phyloP scores from a whole-genome alignment of 371 early-diverging fungal genomes.

The Apophysomyces sp. region DNA sequence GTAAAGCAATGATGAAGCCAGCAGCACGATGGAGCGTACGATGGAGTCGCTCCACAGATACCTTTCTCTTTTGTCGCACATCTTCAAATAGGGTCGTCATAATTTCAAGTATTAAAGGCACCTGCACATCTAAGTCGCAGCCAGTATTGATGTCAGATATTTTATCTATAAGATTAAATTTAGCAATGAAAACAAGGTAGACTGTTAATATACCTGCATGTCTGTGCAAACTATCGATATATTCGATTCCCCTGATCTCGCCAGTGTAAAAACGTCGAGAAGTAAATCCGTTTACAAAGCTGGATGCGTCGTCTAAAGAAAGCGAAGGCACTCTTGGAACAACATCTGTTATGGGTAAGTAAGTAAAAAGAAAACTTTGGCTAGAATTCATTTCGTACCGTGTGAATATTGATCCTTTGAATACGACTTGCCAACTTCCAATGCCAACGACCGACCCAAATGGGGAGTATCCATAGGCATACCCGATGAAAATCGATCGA shows the following conservation, averaged over 20 bases:
- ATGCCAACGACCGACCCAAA: conserved; percentile 72
- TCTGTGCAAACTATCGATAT: conserved; percentile 17
- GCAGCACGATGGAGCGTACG: conserved; percentile 56
- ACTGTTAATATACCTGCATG: conserved; percentile 5
- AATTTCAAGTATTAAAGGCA: conserved; percentile 37
- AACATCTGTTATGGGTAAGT: conserved; percentile 18
- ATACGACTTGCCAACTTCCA: conserved; percentile 65
- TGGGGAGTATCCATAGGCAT: conserved; percentile 56
- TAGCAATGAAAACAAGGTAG: not conserved
- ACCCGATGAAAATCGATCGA: conserved; percentile 47
- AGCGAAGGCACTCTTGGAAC: conserved; percentile 47
- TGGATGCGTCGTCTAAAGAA: conserved; percentile 54
- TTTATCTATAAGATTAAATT: conserved; percentile 2
- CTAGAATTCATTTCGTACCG: conserved; percentile 18
- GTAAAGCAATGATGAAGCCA: conserved; percentile 19
- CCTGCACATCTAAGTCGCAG: conserved; percentile 28
- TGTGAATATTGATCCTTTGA: conserved; percentile 48
- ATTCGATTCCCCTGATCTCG: conserved; percentile 59
- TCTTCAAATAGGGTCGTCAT: conserved; percentile 38
- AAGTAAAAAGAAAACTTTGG: not conserved
- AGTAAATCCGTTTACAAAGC: conserved; percentile 61
- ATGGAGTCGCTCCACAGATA: conserved; percentile 51
- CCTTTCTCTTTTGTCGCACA: conserved; percentile 38
- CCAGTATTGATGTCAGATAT: conserved; percentile 9
- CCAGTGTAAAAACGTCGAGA: conserved; percentile 57